These are phyloP conservation scores for Scytalidium sp. DNA, from an alignment of 2,329 filamentous ascomycete species.

Conservation along the genomic window DNA sequence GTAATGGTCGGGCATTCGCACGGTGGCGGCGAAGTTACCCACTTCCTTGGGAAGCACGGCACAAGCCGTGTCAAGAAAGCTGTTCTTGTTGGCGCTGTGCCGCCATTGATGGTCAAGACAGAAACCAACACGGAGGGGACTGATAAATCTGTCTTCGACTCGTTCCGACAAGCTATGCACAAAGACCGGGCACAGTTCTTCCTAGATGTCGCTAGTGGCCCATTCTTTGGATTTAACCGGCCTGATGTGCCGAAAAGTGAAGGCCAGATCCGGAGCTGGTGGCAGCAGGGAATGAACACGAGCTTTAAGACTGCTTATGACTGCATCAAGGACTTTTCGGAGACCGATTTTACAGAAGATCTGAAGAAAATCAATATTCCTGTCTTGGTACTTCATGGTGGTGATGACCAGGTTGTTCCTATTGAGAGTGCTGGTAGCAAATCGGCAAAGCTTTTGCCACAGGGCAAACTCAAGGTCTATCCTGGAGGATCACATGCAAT, in stretches of 20 bases:
- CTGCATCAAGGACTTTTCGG: slow-evolving; percentile 36
- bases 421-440: slow-evolving; percentile 27
- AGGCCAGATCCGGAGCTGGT: slow-evolving; percentile 37
- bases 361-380: slow-evolving; percentile 36
- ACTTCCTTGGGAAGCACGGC: slow-evolving; percentile 32
- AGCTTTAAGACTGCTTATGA: slow-evolving; percentile 37
- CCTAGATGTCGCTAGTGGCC: slow-evolving; percentile 31
- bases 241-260: slow-evolving; percentile 26
- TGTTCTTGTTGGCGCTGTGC: slow-evolving; percentile 34
- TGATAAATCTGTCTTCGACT: slow-evolving; percentile 34
- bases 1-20: slow-evolving; percentile 37
- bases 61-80: slow-evolving; percentile 35
- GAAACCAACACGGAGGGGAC: slow-evolving; percentile 30
- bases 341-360: slow-evolving; percentile 38
- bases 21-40: slow-evolving; percentile 38
- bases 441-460: slow-evolving; percentile 31
- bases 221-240: slow-evolving; percentile 34
- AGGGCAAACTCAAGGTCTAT: slow-evolving; percentile 37
- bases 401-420: slow-evolving; percentile 39
- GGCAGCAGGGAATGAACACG: slow-evolving; percentile 34
- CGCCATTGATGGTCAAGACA: slow-evolving; percentile 33
- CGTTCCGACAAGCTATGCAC: slow-evolving; percentile 32
- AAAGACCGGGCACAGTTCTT: slow-evolving; percentile 33
- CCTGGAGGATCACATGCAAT: slow-evolving; percentile 35
- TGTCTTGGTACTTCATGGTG: slow-evolving; percentile 36